These are phyloP conservation scores for Venturia pyrina DNA, from an alignment of 2,329 filamentous ascomycete genomes.

Conservation along the genomic window DNA sequence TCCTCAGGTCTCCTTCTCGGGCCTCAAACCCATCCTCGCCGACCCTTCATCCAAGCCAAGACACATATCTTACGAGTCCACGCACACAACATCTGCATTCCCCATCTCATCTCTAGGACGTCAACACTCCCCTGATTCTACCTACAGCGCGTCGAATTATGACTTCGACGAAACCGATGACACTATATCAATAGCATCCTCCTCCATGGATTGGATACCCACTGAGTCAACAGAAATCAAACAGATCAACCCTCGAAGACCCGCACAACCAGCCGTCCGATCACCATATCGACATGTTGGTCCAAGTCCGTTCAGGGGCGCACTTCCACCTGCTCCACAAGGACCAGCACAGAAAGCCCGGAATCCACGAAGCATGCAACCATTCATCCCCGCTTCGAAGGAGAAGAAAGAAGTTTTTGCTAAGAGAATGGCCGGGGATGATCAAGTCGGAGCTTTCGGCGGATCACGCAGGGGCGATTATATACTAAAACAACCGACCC, in stretches of 20 bases:
- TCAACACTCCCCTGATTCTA: constrained; percentile 17
- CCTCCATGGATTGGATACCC: constrained; percentile 68
- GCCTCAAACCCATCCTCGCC: constrained; percentile 14
- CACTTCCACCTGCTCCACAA: constrained; percentile 57
- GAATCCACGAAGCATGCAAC: constrained; percentile 46
- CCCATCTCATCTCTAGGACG: constrained; percentile 12
- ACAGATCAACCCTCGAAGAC: constrained; percentile 15
- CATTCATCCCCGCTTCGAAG: constrained; percentile 30
- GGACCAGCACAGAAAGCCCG: constrained; percentile 53
- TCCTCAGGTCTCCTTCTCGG: constrained; percentile 1
- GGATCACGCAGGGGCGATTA: neutral
- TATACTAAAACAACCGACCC: constrained; percentile 1
- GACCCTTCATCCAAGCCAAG: constrained; percentile 16
- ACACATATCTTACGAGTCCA: constrained; percentile 6
- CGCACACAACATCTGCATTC: constrained; percentile 7
- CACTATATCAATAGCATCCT: constrained; percentile 23
- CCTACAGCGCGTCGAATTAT: constrained; percentile 9
- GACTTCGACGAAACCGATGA: constrained; percentile 14
- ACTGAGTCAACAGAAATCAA: constrained; percentile 30
- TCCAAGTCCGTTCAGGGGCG: constrained; percentile 56
- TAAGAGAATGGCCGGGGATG: neutral
- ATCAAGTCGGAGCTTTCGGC: constrained; percentile 1
- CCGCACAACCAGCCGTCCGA: constrained; percentile 17
- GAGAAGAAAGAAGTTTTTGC: constrained; percentile 44
- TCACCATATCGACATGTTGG: constrained; percentile 21